phyloP scores from a whole-genome alignment of 257 asterid species.

The Dorcoceras hygrometricum region DNA sequence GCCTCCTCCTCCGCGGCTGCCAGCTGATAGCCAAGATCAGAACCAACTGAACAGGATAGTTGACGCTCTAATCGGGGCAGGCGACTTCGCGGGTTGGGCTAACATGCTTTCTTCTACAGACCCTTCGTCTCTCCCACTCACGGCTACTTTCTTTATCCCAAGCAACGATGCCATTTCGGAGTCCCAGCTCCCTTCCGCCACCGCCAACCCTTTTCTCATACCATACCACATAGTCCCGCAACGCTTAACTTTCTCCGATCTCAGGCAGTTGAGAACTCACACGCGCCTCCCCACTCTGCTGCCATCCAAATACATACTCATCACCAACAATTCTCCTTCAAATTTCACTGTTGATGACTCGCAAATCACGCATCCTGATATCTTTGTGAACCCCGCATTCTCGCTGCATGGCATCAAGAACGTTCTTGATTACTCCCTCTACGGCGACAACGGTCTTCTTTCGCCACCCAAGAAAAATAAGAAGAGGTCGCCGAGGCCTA shows the following conservation, averaged over 20 bases:
- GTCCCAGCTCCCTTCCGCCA: slow-evolving; percentile 32
- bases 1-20: slow-evolving; percentile 1
- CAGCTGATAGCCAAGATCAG: slow-evolving; percentile 23
- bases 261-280: slow-evolving; percentile 22
- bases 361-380: slow-evolving; percentile 41
- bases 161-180: slow-evolving; percentile 44
- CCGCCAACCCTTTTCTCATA: slow-evolving; percentile 39
- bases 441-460: slow-evolving; percentile 23
- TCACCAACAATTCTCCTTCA: slow-evolving; percentile 44
- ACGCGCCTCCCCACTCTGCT: slow-evolving; percentile 65
- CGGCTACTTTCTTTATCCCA: slow-evolving; percentile 74
- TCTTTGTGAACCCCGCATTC: slow-evolving; percentile 37
- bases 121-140: slow-evolving; percentile 43
- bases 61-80: slow-evolving; percentile 54
- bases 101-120: slow-evolving; percentile 47
- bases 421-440: slow-evolving; percentile 48
- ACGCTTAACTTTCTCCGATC: slow-evolving; percentile 61
- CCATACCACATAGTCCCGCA: slow-evolving; percentile 68
- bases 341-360: slow-evolving; percentile 55
- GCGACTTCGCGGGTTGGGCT: slow-evolving; percentile 60
- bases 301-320: slow-evolving; percentile 43
- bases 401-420: slow-evolving; percentile 54
- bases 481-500: neutral
- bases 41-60: slow-evolving; percentile 47
- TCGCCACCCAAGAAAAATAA: slow-evolving; percentile 23